These are phyloP conservation scores for Talaromyces verruculosus DNA, from an alignment of 2,329 filamentous ascomycete genomes.

Conservation along the genomic window DNA sequence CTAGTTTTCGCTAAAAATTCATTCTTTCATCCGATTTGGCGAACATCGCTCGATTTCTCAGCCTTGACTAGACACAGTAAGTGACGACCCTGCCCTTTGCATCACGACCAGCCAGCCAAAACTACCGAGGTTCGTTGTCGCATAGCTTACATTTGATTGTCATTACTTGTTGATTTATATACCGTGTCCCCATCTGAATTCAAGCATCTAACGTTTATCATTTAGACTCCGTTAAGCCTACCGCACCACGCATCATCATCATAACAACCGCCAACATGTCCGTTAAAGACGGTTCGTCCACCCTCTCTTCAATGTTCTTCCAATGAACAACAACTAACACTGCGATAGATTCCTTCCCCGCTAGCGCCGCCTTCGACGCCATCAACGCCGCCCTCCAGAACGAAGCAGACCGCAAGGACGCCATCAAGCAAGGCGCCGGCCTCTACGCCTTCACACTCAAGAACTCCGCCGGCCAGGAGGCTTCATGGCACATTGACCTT, in stretches of 20 bases:
- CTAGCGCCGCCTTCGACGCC: conserved; percentile 85
- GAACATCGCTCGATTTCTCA: not conserved
- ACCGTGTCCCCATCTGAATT: not conserved
- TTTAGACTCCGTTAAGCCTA: not conserved
- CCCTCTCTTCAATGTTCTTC: too few relatives aligned
- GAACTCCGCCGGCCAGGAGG: conserved; percentile 75
- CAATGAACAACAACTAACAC: conserved; percentile 1
- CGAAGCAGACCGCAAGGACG: conserved; percentile 76
- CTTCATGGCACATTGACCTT: conserved; percentile 93
- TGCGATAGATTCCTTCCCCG: conserved; percentile 72
- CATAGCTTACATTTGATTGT: not conserved
- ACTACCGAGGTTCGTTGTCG: conserved; percentile 6
- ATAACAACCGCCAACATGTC: conserved; percentile 55
- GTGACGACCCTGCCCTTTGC: conserved; percentile 6
- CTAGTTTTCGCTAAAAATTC: not conserved
- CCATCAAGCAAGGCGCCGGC: conserved; percentile 82
- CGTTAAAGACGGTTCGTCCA: conserved; percentile 67
- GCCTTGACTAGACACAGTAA: not conserved
- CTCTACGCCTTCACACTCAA: conserved; percentile 91
- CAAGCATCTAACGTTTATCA: not conserved
- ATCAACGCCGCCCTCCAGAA: conserved; percentile 73
- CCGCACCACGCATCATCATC: not conserved
- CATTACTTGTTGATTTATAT: not conserved
- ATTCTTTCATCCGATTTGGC: not conserved
- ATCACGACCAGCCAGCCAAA: not conserved